phyloP scores from a whole-genome alignment of 495 filamentous ascomycete genomes.

The Penicillium arizonense region DNA sequence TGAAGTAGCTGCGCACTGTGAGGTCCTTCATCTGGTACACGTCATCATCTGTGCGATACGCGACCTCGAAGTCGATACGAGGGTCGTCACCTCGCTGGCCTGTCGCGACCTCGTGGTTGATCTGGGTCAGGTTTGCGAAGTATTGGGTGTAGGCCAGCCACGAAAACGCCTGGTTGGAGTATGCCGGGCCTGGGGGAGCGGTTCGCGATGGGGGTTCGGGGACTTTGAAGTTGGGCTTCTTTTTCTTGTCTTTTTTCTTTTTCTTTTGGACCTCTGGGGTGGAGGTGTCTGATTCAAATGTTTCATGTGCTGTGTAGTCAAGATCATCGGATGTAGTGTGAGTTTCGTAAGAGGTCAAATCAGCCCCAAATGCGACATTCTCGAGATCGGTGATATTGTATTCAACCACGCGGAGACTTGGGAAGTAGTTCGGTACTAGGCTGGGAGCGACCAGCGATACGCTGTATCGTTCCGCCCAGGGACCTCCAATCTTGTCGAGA shows the following conservation, averaged over 20 bases:
- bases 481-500: constrained; percentile 68
- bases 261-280: constrained; percentile 33
- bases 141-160: constrained; percentile 82
- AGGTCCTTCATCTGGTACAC: constrained; percentile 76
- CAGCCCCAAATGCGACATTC: constrained; percentile 40
- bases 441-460: constrained; percentile 77
- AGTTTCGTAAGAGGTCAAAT: not conserved
- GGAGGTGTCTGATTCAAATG: not conserved
- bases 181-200: constrained; percentile 82
- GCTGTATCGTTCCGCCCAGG: constrained; percentile 81
- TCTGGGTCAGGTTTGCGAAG: constrained; percentile 84
- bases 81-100: constrained; percentile 41
- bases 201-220: constrained; percentile 72
- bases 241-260: constrained; percentile 51
- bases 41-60: constrained; percentile 80
- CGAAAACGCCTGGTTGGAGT: constrained; percentile 80
- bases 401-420: constrained; percentile 79
- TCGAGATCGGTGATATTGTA: constrained; percentile 90
- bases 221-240: constrained; percentile 60
- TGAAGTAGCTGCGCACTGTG: constrained; percentile 77
- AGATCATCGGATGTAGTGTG: constrained; percentile 15
- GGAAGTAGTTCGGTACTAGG: constrained; percentile 91
- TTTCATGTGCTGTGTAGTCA: not conserved
- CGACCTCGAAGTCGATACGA: constrained; percentile 72
- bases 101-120: constrained; percentile 64